Percentiles rank a stretch among this genome's conserved stretches.
Conservation (phyloP, 306 rosid genomes). For the Echinosophora koreensis region DNA sequence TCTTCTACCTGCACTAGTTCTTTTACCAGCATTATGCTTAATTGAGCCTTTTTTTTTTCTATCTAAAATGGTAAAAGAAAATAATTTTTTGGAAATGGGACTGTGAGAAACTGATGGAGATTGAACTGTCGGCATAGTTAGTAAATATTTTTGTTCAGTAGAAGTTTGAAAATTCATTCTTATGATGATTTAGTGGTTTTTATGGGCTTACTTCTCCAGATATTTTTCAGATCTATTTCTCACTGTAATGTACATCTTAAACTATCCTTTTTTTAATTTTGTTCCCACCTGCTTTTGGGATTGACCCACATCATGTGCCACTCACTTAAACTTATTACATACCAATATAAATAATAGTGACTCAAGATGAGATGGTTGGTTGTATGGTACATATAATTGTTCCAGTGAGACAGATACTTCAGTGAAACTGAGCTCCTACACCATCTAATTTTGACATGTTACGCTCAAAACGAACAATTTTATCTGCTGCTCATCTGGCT, state of each 20-base stretch:
- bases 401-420: conserved; percentile 2
- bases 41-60: not conserved
- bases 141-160: not conserved
- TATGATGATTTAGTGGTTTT: conserved; percentile 17
- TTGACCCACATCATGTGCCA: conserved; percentile 52
- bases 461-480: conserved; percentile 44
- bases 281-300: conserved; percentile 35
- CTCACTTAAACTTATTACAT: not conserved
- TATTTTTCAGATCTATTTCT: conserved; percentile 30
- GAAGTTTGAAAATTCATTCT: conserved; percentile 10
- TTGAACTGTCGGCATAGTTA: conserved; percentile 33
- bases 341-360: conserved; percentile 14
- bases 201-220: conserved; percentile 24
- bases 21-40: conserved; percentile 16
- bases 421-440: conserved; percentile 33
- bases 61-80: conserved; percentile 6
- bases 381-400: not conserved
- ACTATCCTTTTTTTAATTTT: not conserved
- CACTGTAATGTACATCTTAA: conserved; percentile 27
- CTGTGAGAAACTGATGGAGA: not conserved
- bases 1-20: conserved; percentile 8
- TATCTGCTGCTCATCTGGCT: conserved; percentile 8
- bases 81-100: not conserved
- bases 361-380: conserved; percentile 36
- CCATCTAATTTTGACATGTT: conserved; percentile 34